These are phyloP conservation scores for Bretziella fagacearum DNA, from an alignment of 2,329 filamentous ascomycete species.

Conservation along the genomic window DNA sequence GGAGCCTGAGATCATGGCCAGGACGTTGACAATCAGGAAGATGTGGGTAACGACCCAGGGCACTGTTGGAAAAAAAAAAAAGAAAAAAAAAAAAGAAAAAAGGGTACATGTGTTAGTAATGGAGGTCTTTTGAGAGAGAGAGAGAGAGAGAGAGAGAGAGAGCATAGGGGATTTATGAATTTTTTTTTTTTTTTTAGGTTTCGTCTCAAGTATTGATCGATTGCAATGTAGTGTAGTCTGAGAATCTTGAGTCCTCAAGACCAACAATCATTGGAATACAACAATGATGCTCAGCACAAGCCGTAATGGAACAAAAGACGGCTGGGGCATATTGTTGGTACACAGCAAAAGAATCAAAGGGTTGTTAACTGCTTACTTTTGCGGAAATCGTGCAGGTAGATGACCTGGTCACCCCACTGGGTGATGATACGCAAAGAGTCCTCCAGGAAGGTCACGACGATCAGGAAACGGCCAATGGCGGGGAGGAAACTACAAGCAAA, in stretches of 20 bases:
- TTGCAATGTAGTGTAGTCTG: no score
- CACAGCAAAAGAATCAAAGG: no score
- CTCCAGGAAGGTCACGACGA: conserved; percentile 96
- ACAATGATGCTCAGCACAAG: no score
- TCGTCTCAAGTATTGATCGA: no score
- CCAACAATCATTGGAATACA: no score
- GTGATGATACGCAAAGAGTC: conserved; percentile 92
- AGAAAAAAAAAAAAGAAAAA: no score
- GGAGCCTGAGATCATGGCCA: conserved; percentile 74
- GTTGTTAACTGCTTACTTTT: conserved; percentile 49
- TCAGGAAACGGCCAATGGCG: conserved; percentile 88
- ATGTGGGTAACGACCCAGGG: conserved; percentile 75
- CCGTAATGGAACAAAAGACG: no score
- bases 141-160: conserved; percentile 12
- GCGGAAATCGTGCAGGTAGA: conserved; percentile 83
- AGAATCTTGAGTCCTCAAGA: no score
- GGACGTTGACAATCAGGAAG: conserved; percentile 79
- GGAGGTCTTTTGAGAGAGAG: not conserved
- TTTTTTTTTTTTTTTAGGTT: no score
- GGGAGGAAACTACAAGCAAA: conserved; percentile 56
- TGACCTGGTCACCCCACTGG: conserved; percentile 90
- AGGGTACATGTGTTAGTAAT: no score
- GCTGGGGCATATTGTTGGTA: no score
- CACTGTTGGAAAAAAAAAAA: conserved; percentile 37
- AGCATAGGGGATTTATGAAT: no score